Evolutionary conservation across 192 early-diverging fungal genomes (phyloP).

Genomic region (Backusella sp.): DNA sequence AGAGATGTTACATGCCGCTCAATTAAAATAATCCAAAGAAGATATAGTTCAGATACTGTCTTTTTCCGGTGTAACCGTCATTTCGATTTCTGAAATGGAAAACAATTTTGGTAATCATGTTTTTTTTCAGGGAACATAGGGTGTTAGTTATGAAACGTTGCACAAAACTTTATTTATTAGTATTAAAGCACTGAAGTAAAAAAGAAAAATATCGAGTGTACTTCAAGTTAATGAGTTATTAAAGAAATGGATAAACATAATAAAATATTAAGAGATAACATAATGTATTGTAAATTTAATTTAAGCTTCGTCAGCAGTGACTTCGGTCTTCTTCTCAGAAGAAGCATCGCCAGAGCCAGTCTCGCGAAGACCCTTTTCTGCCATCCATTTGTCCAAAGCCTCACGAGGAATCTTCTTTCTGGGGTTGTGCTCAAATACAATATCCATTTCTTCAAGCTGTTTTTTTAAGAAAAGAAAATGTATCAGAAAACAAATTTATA

Average conservation of each 20-base stretch:
- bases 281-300: slow-evolving; percentile 1
- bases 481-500: not conserved
- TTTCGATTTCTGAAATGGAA: not conserved
- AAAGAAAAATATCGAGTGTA: not conserved
- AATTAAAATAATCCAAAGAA: not conserved
- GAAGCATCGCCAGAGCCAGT: not conserved
- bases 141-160: not conserved
- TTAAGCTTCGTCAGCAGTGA: not conserved
- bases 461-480: not conserved
- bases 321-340: slow-evolving; percentile 2
- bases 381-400: slow-evolving; percentile 4
- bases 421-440: slow-evolving; percentile 27
- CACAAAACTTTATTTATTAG: slow-evolving; percentile 3
- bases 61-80: not conserved
- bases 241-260: slow-evolving; percentile 1
- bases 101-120: not conserved
- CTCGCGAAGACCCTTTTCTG: slow-evolving; percentile 18
- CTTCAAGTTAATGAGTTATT: slow-evolving; percentile 4
- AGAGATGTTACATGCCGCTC: not conserved
- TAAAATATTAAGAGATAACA: not conserved
- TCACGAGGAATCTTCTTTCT: slow-evolving; percentile 23
- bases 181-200: not conserved
- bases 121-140: not conserved
- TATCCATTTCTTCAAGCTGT: slow-evolving; percentile 32
- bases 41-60: not conserved